These are phyloP conservation scores for Neopestalotiopsis sp. DNA, from an alignment of 2,329 filamentous ascomycete species.

Conservation along the genomic window DNA sequence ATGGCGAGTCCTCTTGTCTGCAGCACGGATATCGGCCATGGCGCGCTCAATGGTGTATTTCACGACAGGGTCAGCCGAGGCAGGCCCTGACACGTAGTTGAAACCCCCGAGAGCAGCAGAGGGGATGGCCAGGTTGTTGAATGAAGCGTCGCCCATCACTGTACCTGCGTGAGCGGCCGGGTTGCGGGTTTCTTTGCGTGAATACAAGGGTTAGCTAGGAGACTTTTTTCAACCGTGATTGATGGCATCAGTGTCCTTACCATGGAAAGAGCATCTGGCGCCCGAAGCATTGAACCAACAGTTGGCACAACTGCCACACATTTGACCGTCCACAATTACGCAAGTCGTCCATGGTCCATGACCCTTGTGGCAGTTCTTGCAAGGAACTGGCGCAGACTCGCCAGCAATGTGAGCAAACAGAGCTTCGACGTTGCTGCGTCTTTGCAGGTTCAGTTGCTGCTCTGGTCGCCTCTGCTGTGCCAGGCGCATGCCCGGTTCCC, in stretches of 20 bases:
- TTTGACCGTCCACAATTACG: conserved; percentile 63
- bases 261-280: conserved; percentile 64
- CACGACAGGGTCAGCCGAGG: conserved; percentile 43
- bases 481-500: conserved; percentile 52
- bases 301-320: conserved; percentile 67
- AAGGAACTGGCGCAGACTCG: conserved; percentile 50
- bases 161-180: conserved; percentile 39
- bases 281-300: conserved; percentile 69
- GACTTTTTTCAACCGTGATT: conserved; percentile 10
- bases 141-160: conserved; percentile 34
- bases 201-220: conserved; percentile 18
- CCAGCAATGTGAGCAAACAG: conserved; percentile 63
- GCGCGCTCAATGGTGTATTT: conserved; percentile 50
- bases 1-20: conserved; percentile 49
- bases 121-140: conserved; percentile 34
- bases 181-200: conserved; percentile 49
- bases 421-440: conserved; percentile 65
- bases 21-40: conserved; percentile 48
- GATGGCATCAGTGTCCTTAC: conserved; percentile 40
- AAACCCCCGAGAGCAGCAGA: conserved; percentile 35
- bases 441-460: conserved; percentile 58
- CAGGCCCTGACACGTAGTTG: conserved; percentile 36
- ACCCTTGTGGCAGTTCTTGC: conserved; percentile 65
- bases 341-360: conserved; percentile 65
- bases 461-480: conserved; percentile 59